Evolutionary conservation across 2,329 filamentous ascomycete species (phyloP).

Genomic region (Sphaceloma murrayae): DNA sequence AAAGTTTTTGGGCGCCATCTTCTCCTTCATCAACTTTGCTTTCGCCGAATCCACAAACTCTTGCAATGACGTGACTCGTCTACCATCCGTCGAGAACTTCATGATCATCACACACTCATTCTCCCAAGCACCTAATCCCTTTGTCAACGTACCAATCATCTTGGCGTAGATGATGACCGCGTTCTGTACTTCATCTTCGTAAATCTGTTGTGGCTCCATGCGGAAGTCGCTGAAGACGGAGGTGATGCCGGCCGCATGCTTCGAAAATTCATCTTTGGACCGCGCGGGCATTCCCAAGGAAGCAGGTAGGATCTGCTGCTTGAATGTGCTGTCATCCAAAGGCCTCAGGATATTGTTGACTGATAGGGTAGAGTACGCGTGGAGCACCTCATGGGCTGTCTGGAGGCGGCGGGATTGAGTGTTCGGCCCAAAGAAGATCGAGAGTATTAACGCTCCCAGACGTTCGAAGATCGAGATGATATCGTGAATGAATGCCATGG

Average conservation of each 20-base stretch:
- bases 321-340: constrained; percentile 31
- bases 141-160: constrained; percentile 26
- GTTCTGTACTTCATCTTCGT: constrained; percentile 28
- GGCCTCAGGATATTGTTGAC: constrained; percentile 31
- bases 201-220: constrained; percentile 32
- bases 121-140: constrained; percentile 21
- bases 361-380: constrained; percentile 35
- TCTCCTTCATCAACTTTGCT: constrained; percentile 29
- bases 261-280: constrained; percentile 30
- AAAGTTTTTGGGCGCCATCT: constrained; percentile 30
- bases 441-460: neutral
- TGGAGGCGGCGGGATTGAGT: constrained; percentile 21
- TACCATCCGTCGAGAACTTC: constrained; percentile 18
- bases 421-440: neutral
- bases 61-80: constrained; percentile 23
- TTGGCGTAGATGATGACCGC: constrained; percentile 32
- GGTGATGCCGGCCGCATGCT: constrained; percentile 35
- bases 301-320: constrained; percentile 33
- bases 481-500: neutral
- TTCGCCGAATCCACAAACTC: constrained; percentile 38
- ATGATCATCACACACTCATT: constrained; percentile 23
- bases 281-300: constrained; percentile 34
- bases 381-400: constrained; percentile 29
- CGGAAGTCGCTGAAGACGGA: constrained; percentile 34
- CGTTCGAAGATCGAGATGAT: constrained; percentile 7